A percentile compares a stretch with the other conserved stretches of the same genome.
These are phyloP conservation scores for Irpex lacteus DNA, from an alignment of 1,284 basidiomycete genomes.

Conservation along the genomic window DNA sequence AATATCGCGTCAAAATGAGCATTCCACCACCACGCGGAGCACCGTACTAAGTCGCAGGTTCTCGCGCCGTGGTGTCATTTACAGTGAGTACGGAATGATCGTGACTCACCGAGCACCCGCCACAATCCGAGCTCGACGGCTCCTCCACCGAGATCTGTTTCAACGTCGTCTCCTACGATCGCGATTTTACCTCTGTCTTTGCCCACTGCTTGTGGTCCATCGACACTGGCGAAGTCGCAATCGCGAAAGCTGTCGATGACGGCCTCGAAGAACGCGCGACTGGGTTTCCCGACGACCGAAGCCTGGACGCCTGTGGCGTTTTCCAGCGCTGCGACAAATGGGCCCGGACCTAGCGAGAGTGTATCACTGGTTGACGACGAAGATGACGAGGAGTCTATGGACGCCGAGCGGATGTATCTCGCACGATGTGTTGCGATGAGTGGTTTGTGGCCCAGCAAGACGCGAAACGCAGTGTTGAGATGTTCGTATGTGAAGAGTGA, in stretches of 20 bases:
- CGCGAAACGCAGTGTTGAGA: slow-evolving; percentile 66
- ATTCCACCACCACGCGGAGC: not conserved
- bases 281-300: slow-evolving; percentile 66
- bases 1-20: slow-evolving; percentile 10
- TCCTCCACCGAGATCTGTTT: slow-evolving; percentile 63
- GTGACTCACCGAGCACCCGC: slow-evolving; percentile 56
- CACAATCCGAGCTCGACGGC: slow-evolving; percentile 58
- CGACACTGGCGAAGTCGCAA: slow-evolving; percentile 11
- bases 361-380: slow-evolving; percentile 35
- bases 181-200: slow-evolving; percentile 42
- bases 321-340: slow-evolving; percentile 67
- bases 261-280: slow-evolving; percentile 54
- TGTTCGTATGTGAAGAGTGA: slow-evolving; percentile 49
- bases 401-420: slow-evolving; percentile 37
- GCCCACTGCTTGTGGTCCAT: not conserved
- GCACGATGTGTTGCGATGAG: slow-evolving; percentile 61
- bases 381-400: not conserved
- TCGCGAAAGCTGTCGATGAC: slow-evolving; percentile 47
- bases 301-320: slow-evolving; percentile 47
- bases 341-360: slow-evolving; percentile 66
- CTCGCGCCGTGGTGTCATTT: not conserved
- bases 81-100: slow-evolving; percentile 3
- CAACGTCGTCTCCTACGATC: slow-evolving; percentile 67
- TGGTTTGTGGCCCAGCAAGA: slow-evolving; percentile 41
- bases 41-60: not conserved